Evolutionary conservation across 2,329 filamentous ascomycete genomes (phyloP), one percentile per base, ranked within the genome.

Genomic region (Rosellinia necatrix): DNA sequence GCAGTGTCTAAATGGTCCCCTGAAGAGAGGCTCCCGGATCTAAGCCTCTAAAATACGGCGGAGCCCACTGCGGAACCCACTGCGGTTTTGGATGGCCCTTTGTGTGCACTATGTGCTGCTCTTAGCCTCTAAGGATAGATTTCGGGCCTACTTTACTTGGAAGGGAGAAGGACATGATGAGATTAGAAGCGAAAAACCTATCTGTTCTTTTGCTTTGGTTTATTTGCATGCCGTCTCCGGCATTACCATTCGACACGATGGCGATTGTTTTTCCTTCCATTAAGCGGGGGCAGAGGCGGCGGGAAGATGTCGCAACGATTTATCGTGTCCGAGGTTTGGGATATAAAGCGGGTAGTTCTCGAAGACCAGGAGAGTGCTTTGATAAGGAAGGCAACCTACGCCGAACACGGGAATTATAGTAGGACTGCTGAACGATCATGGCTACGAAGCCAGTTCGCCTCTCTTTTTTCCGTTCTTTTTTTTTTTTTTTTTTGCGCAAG

Each of bases 51-150:
- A 48, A 35, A 49, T 46, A 53, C 47, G 34, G 53, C 50, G 25
- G 46, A 58, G 29, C 7, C 30, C 40, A 46, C 46, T 12, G 21
- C 29, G 41, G 22, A 58, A 24, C 7, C 30, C 40, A 46, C 46
- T 12, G 21, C 29, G 41, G 22, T n/a, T 38, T 42, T 46, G 48
- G 35, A 49, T 49, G 57, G 44, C 44, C 44, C 21, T 21, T 19
- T 46, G 24, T 37, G 25, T 44, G 25, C 44, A 40, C 32, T 13
- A 43, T 48, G 41, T 27, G 19, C 34, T 27, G 15, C 24, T 50
- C 24, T 49, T 30, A 30, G 34, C 47, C 32, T 52, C 37, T 42
- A 48, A 38, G 43, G 48, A 61, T 56, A 61, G 58, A 58, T 35
- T 56, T 53, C 34, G 22, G n/a, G 48, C 29, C 42, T 41, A 27